Percentiles rank a stretch among this genome's conserved stretches.
Evolutionary conservation across 176 grass and related monocot species (phyloP).

Genomic region (Oryza australiensis): DNA sequence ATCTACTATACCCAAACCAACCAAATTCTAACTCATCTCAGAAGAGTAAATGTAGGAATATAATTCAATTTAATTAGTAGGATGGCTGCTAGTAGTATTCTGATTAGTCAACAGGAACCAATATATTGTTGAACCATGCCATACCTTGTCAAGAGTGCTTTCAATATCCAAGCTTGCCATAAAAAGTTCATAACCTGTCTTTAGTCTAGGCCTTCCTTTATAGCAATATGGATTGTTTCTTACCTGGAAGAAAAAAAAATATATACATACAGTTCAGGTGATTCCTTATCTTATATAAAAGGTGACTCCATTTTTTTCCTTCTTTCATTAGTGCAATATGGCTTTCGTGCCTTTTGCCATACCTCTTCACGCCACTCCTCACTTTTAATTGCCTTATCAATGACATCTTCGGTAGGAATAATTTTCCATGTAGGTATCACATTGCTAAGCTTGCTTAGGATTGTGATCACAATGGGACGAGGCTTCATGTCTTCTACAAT

Average conservation of each 20-base stretch:
- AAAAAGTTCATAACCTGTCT: conserved; percentile 58
- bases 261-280: too few species aligned
- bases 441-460: conserved; percentile 47
- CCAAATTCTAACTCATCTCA: background rate
- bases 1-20: background rate
- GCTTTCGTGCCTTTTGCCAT: background rate
- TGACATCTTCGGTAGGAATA: conserved; percentile 58
- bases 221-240: conserved; percentile 67
- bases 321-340: background rate
- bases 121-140: background rate
- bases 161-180: conserved; percentile 66
- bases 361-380: conserved; percentile 59
- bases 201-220: conserved; percentile 64
- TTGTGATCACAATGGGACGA: conserved; percentile 43
- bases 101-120: background rate
- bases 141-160: conserved; percentile 66
- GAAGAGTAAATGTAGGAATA: background rate
- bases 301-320: background rate
- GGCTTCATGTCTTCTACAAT: conserved; percentile 75
- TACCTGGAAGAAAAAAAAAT: conserved; percentile 30
- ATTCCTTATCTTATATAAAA: too few species aligned
- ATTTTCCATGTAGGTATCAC: conserved; percentile 68
- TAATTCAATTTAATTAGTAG: background rate
- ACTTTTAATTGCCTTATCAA: conserved; percentile 57
- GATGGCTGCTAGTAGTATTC: background rate